Conservation (phyloP, 2,329 filamentous ascomycete species). For the Stagonosporopsis cucurbitacearum region DNA sequence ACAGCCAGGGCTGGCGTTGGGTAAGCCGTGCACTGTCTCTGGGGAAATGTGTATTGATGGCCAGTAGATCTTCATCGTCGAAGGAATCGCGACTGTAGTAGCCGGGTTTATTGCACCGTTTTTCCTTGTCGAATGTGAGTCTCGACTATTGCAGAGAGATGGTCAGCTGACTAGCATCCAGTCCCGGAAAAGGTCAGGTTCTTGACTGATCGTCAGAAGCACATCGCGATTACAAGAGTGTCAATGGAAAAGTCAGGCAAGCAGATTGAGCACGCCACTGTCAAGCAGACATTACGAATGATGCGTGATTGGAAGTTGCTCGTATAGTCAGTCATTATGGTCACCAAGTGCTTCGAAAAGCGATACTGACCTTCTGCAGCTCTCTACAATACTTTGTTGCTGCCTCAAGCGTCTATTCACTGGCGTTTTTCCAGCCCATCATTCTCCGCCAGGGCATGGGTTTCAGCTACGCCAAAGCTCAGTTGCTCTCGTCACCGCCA, state of each 20-base stretch:
- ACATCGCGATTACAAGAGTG: slow-evolving; percentile 32
- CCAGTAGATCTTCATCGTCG: slow-evolving; percentile 31
- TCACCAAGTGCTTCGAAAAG: not conserved
- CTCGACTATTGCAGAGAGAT: too few relatives aligned
- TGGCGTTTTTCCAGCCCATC: slow-evolving; percentile 35
- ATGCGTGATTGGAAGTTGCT: slow-evolving; percentile 41
- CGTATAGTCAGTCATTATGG: slow-evolving; percentile 27
- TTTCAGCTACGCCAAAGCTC: slow-evolving; percentile 32
- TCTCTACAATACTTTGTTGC: slow-evolving; percentile 41
- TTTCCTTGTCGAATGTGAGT: slow-evolving; percentile 35
- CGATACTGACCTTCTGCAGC: slow-evolving; percentile 17
- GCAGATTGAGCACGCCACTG: slow-evolving; percentile 32
- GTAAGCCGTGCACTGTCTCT: not conserved
- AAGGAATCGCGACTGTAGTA: slow-evolving; percentile 28
- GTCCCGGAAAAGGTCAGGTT: slow-evolving; percentile 39
- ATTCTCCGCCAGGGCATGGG: slow-evolving; percentile 37
- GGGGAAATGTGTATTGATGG: not conserved
- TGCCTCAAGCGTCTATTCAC: slow-evolving; percentile 34
- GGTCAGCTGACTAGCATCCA: slow-evolving; percentile 1
- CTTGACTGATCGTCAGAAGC: slow-evolving; percentile 35
- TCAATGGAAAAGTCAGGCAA: slow-evolving; percentile 34
- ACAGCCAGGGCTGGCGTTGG: slow-evolving; percentile 41
- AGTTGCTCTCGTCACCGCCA: slow-evolving; percentile 32
- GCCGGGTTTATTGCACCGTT: slow-evolving; percentile 29
- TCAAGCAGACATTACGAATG: slow-evolving; percentile 32